Conservation (phyloP, 106 monocot genomes). For the Dendrobium nobile region DNA sequence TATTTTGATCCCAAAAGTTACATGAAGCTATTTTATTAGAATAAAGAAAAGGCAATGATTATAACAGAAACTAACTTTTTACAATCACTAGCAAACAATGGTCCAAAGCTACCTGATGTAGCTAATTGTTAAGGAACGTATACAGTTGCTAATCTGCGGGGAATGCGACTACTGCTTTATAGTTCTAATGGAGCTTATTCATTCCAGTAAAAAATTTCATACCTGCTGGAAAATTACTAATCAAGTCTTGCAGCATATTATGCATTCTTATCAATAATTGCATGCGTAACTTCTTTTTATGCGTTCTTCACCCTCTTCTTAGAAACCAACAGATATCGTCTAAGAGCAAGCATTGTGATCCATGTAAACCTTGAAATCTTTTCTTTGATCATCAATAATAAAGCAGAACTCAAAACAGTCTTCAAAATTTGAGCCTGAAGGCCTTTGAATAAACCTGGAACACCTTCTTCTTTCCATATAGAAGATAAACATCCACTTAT, state of each 20-base stretch:
- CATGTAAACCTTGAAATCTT: conserved; percentile 79
- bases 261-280: too few relatives aligned
- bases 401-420: conserved; percentile 85
- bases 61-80: not conserved
- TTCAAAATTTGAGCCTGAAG: conserved; percentile 93
- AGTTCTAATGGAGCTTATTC: conserved; percentile 2
- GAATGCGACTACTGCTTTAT: not conserved
- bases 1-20: not conserved
- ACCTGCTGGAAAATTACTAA: not conserved
- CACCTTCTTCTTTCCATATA: conserved; percentile 6
- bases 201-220: not conserved
- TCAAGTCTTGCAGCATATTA: too few relatives aligned
- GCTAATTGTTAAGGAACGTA: not conserved
- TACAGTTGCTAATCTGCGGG: too few relatives aligned
- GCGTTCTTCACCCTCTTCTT: conserved; percentile 40
- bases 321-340: conserved; percentile 44
- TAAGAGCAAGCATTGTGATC: conserved; percentile 74
- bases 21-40: not conserved
- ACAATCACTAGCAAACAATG: not conserved
- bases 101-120: not conserved
- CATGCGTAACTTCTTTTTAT: not conserved
- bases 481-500: conserved; percentile 41
- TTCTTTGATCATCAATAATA: conserved; percentile 97
- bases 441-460: conserved; percentile 77
- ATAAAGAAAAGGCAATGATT: not conserved